Evolutionary conservation across 306 rosid species (phyloP), one percentile per base, ranked within the genome.

Genomic region (Ormosia emarginata): DNA sequence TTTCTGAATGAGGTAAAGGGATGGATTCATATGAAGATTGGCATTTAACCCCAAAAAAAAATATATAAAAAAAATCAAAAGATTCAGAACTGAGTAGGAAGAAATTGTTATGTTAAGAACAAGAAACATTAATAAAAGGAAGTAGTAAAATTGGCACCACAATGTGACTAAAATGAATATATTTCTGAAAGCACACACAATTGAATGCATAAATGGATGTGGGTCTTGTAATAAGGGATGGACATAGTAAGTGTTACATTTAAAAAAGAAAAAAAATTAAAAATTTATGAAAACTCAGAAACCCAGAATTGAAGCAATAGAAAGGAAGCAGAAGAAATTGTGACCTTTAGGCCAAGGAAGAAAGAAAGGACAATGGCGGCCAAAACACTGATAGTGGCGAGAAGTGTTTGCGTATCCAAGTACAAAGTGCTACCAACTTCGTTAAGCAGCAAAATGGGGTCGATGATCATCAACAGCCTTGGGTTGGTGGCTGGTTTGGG

Each of bases 341-440:
- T 41, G 58, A 94, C 97, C 98, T 93, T 95, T 6, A 95, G 85
- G 70, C 98, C 98, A 53, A 95, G 98, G 83, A 89, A 87, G 58
- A 95, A 92, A 53, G 98, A 93, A 65, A 93, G 97, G 59, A 93
- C 90, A 86, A 95, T 89, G 88, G 98, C 94, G 3, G 89, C 92
- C 70, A 95, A 77, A 71, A 95, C 97, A 81, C 99, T 93, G 40
- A 88, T 83, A 65, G 97, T 88, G 80, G 55, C 92, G 6, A 95
- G 84, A 70, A 95, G 83, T n/a, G 97, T 93, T 82, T 95, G 98
- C 1, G 97, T 91, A 63, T 95, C 97, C 24, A 91, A 57, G 37
- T 87, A 91, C 62, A 87, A 70, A 56, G 94, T 53, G 41, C 65
- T 59, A 18, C 88, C 89, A 6, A 87, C 84, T 74, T 88, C 87